Percentiles rank a stretch among this genome's conserved stretches.
Evolutionary conservation across 768 basidiomycete species (phyloP).

Genomic region (Pulveroboletus sp.): DNA sequence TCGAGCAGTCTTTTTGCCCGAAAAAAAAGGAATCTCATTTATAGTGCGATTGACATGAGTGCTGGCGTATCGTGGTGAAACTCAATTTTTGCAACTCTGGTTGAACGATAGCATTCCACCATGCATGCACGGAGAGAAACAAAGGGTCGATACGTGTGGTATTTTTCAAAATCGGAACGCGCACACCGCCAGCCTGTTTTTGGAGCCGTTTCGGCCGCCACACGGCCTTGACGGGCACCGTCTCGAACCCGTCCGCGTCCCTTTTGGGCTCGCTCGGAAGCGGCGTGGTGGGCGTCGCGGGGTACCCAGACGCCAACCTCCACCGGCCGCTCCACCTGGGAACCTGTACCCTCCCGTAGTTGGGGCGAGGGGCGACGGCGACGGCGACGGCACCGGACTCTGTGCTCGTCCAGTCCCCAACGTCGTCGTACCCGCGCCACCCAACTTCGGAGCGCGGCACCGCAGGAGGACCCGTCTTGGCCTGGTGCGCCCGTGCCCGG

Average conservation of each 20-base stretch:
- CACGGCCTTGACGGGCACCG: slow-evolving; percentile 37
- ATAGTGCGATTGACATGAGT: too few relatives aligned
- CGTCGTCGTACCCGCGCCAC: slow-evolving; percentile 18
- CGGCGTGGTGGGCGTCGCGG: slow-evolving; percentile 5
- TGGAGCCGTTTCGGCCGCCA: slow-evolving; percentile 23
- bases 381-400: slow-evolving; percentile 45
- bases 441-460: slow-evolving; percentile 21
- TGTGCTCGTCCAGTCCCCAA: slow-evolving; percentile 41
- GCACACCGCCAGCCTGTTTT: too few relatives aligned
- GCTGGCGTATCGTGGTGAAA: too few relatives aligned
- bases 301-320: slow-evolving; percentile 52
- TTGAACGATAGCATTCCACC: too few relatives aligned
- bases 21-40: too few relatives aligned
- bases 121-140: too few relatives aligned
- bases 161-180: too few relatives aligned
- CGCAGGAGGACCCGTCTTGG: slow-evolving; percentile 22
- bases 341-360: too few relatives aligned
- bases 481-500: slow-evolving; percentile 30
- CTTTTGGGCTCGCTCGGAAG: slow-evolving; percentile 42
- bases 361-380: not conserved
- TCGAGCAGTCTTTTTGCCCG: too few relatives aligned
- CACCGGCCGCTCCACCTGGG: slow-evolving; percentile 25
- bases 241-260: slow-evolving; percentile 72
- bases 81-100: too few relatives aligned
- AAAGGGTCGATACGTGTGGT: too few relatives aligned